Percentiles rank a stretch among this genome's conserved stretches.
Evolutionary conservation across 2,329 filamentous ascomycete genomes (phyloP).

Genomic region (Myriosclerotinia scirpicola): DNA sequence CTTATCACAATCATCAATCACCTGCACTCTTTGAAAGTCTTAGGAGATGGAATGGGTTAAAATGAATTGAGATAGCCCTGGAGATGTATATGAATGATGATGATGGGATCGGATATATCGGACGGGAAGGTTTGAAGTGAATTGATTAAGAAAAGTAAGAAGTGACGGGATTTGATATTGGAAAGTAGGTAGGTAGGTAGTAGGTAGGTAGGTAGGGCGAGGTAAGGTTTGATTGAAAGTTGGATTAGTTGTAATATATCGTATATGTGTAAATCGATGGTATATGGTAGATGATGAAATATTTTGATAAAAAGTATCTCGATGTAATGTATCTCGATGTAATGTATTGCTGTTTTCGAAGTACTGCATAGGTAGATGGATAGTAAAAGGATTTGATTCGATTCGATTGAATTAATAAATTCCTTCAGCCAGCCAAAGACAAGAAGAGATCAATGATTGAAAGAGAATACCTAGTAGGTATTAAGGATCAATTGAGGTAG

Average conservation of each 20-base stretch:
- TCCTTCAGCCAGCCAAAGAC: background rate
- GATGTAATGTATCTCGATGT: too few species aligned
- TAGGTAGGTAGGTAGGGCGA: too few species aligned
- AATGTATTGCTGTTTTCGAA: background rate
- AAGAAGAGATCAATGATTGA: background rate
- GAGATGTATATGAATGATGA: too few species aligned
- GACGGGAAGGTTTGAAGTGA: background rate
- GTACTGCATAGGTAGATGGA: too few species aligned
- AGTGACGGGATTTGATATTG: background rate
- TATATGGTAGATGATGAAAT: too few species aligned
- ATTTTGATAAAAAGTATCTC: too few species aligned
- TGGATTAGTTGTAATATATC: background rate
- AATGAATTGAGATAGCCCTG: constrained; percentile 1
- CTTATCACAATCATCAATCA: constrained; percentile 19
- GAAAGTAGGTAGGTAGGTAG: too few species aligned
- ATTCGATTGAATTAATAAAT: too few species aligned
- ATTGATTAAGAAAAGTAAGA: background rate
- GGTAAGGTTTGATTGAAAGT: background rate
- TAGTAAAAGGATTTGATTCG: background rate
- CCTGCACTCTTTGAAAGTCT: background rate
- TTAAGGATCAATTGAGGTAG: background rate
- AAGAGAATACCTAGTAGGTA: too few species aligned
- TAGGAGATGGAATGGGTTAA: background rate
- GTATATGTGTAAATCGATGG: background rate
- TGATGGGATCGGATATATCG: background rate